These are phyloP conservation scores for Hyphopichia burtonii DNA, from an alignment of 1,139 yeast genomes.

Conservation along the genomic window DNA sequence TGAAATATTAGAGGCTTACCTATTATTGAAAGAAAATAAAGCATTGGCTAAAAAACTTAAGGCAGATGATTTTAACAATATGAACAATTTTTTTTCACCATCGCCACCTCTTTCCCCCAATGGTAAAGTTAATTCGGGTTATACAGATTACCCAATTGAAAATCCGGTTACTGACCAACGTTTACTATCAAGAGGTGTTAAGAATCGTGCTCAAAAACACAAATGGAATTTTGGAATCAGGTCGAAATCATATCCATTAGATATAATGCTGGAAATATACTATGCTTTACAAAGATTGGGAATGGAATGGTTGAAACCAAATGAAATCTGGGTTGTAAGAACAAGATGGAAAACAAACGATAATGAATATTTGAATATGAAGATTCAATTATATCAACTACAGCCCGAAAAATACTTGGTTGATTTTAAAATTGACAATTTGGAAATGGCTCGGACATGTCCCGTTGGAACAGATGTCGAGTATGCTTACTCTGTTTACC, in stretches of 20 bases:
- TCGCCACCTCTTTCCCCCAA: slow-evolving; percentile 42
- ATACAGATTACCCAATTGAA: slow-evolving; percentile 35
- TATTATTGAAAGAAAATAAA: slow-evolving; percentile 82
- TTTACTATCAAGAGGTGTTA: no score
- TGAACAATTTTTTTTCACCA: slow-evolving; percentile 50
- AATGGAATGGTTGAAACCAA: slow-evolving; percentile 96
- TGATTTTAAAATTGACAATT: slow-evolving; percentile 96
- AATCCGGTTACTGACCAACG: no score
- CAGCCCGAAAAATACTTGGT: slow-evolving; percentile 95
- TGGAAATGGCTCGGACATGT: slow-evolving; percentile 48
- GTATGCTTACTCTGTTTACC: slow-evolving; percentile 86
- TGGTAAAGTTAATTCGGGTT: not conserved
- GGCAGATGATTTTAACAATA: slow-evolving; percentile 48
- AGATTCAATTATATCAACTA: slow-evolving; percentile 89
- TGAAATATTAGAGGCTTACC: slow-evolving; percentile 90
- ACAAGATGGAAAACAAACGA: slow-evolving; percentile 79
- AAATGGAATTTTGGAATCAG: slow-evolving; percentile 99
- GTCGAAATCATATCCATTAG: slow-evolving; percentile 92
- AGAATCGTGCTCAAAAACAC: slow-evolving; percentile 85
- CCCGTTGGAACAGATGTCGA: no score
- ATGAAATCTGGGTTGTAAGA: slow-evolving; percentile 92
- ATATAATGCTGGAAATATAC: slow-evolving; percentile 98
- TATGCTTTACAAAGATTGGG: slow-evolving; percentile 90
- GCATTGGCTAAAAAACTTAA: slow-evolving; percentile 65
- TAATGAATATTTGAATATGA: slow-evolving; percentile 94